Base-by-base conservation (phyloP, 305 asterid species). In the Fraxinus velutina region DNA sequence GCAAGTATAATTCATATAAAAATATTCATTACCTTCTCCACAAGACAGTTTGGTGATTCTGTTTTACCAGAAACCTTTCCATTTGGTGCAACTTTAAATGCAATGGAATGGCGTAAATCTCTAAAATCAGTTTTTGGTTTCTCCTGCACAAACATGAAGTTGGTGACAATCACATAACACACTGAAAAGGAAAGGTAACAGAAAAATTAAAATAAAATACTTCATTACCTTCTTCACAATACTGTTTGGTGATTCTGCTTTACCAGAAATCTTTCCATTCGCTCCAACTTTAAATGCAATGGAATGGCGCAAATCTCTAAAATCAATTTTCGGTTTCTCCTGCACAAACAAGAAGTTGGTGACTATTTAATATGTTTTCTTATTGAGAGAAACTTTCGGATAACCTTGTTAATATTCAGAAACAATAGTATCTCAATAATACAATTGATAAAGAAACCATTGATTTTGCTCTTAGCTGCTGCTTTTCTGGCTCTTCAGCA, bases 221-320 rank as follows among this genome's bases (percentile, higher is more conserved):
- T n/a, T 15, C 24, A 4, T 57, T 88, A 94, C 97, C 98, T 90
- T 91, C 79, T 90, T 87, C 37, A 75, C 81, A 37, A 76, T 78
- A 79, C 76, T 85, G 83, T 57, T 83, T 57, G 88, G 64, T 81
- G 81, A 42, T 52, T 84, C 85, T 68, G 19, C 75, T 77, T 42
- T 84, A 13, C 71, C 80, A 83, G 90, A 87, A 60, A 50, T 72
- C 79, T 78, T 87, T 4, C 84, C 75, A 30, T 32, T 82, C 81
- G 86, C 87, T 55, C 80, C 80, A 24, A 83, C 86, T 81, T 84
- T 86, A 60, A 83, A 74, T 71, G 83, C 76, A 71, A 66, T 1
- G 68, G 89, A 83, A 37, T 50, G 79, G 64, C 76, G 79, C 81
- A 82, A 52, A 82, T 79, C 88, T 83, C 77, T 89, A 50, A 81